Evolutionary conservation across 805 yeast species (phyloP).

Genomic region (Phaffomyces antillensis): DNA sequence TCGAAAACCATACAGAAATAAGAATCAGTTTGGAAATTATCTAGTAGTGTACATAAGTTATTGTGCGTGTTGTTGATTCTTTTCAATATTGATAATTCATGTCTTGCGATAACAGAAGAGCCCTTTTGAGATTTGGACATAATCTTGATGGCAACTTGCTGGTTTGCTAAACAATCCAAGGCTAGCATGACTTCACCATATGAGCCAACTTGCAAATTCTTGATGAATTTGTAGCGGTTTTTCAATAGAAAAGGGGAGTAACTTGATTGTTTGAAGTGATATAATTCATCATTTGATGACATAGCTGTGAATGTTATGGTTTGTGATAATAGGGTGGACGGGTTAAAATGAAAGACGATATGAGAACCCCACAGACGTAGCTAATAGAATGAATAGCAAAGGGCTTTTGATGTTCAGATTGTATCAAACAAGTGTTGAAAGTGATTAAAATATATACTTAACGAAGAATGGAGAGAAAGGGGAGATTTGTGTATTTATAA

Average conservation of each 20-base stretch:
- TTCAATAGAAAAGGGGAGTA: not conserved
- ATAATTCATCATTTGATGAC: constrained; percentile 3
- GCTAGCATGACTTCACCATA: constrained; percentile 58
- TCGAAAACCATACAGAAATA: constrained; percentile 55
- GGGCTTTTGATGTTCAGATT: too few species aligned
- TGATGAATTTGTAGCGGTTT: constrained; percentile 4
- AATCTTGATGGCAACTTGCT: constrained; percentile 47
- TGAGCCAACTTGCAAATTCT: constrained; percentile 35
- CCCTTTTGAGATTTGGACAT: constrained; percentile 38
- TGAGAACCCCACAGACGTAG: too few species aligned
- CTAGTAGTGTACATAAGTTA: constrained; percentile 52
- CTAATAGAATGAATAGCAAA: too few species aligned
- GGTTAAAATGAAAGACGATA: too few species aligned
- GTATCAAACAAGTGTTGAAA: too few species aligned
- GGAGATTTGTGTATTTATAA: not conserved
- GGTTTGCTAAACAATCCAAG: constrained; percentile 26
- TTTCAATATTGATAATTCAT: constrained; percentile 40
- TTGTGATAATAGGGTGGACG: too few species aligned
- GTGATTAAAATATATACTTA: too few species aligned
- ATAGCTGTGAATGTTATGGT: too few species aligned
- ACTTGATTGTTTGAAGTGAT: constrained; percentile 2
- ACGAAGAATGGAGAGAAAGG: not conserved
- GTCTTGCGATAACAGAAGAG: constrained; percentile 39
- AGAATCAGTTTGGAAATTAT: constrained; percentile 46
- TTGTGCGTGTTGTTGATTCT: constrained; percentile 28